These are phyloP conservation scores for Lyophyllum decastes DNA, from an alignment of 768 basidiomycete genomes.

Conservation along the genomic window DNA sequence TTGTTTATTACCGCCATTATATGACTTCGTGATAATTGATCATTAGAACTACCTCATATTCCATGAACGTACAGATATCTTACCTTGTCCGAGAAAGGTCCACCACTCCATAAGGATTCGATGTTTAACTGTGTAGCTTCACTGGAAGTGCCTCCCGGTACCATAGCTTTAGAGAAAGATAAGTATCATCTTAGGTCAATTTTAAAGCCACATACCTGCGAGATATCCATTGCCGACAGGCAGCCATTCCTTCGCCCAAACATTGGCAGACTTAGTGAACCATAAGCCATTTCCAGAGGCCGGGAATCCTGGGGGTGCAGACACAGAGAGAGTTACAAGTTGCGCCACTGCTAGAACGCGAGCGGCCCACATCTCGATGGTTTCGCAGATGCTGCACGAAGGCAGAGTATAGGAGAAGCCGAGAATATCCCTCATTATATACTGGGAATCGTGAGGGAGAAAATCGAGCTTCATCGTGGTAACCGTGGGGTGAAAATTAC, in stretches of 20 bases:
- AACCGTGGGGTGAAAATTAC: slow-evolving; percentile 1
- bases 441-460: slow-evolving; percentile 6
- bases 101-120: slow-evolving; percentile 79
- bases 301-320: slow-evolving; percentile 55
- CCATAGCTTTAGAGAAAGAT: slow-evolving; percentile 49
- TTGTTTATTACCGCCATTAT: slow-evolving; percentile 71
- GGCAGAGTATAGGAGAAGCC: slow-evolving; percentile 12
- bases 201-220: slow-evolving; percentile 43
- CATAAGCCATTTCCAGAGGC: slow-evolving; percentile 75
- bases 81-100: slow-evolving; percentile 68
- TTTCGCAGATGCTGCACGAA: slow-evolving; percentile 8
- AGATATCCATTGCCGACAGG: slow-evolving; percentile 78
- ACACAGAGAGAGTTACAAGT: slow-evolving; percentile 18
- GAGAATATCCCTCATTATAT: slow-evolving; percentile 17
- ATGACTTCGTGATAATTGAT: slow-evolving; percentile 38
- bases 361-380: slow-evolving; percentile 24
- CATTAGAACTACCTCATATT: background rate
- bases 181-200: background rate
- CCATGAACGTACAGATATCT: slow-evolving; percentile 16
- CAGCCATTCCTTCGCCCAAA: slow-evolving; percentile 65
- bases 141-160: slow-evolving; percentile 58
- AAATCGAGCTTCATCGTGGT: slow-evolving; percentile 21
- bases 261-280: slow-evolving; percentile 54
- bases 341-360: slow-evolving; percentile 24
- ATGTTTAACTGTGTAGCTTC: slow-evolving; percentile 73